A percentile compares a stretch with the other conserved stretches of the same genome.
Evolutionary conservation across 495 filamentous ascomycete species (phyloP).

Genomic region (Penicillium crystallinum): DNA sequence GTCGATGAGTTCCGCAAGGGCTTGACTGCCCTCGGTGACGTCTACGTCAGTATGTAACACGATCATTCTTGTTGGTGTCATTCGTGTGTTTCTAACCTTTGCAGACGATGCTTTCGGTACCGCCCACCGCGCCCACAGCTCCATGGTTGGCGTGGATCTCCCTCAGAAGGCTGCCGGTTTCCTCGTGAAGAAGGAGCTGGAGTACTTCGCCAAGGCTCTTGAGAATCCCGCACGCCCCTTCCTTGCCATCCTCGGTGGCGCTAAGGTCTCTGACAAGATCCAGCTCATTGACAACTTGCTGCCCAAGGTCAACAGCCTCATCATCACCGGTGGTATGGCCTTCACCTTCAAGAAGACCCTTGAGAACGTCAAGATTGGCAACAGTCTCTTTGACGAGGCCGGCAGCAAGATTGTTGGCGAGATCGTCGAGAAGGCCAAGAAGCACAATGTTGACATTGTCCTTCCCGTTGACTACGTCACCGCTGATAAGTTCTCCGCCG

Average conservation of each 20-base stretch:
- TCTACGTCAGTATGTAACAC: slow-evolving; percentile 81
- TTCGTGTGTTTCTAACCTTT: slow-evolving; percentile 14
- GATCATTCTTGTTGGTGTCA: neutral
- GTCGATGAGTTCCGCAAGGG: slow-evolving; percentile 93
- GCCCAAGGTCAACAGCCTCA: slow-evolving; percentile 91
- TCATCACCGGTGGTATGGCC: slow-evolving; percentile 97
- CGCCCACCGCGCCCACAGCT: slow-evolving; percentile 95
- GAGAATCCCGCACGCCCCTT: slow-evolving; percentile 92
- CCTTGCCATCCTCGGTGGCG: slow-evolving; percentile 95
- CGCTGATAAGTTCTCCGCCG: slow-evolving; percentile 85
- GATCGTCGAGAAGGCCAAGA: slow-evolving; percentile 92
- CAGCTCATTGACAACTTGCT: slow-evolving; percentile 98
- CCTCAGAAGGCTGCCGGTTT: slow-evolving; percentile 95
- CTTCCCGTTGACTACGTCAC: slow-evolving; percentile 94
- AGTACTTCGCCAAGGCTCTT: slow-evolving; percentile 97
- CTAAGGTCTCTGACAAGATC: slow-evolving; percentile 99
- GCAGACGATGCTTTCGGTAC: slow-evolving; percentile 97
- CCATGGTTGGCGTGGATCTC: slow-evolving; percentile 95
- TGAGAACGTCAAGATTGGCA: slow-evolving; percentile 83
- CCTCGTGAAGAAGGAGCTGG: slow-evolving; percentile 99
- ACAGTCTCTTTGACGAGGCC: slow-evolving; percentile 88
- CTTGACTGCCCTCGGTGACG: slow-evolving; percentile 87
- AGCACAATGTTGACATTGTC: slow-evolving; percentile 89
- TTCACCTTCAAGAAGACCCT: slow-evolving; percentile 99
- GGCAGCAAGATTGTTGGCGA: slow-evolving; percentile 87